Conservation (phyloP, 176 grass and related monocot species). For the Zizania latifolia region DNA sequence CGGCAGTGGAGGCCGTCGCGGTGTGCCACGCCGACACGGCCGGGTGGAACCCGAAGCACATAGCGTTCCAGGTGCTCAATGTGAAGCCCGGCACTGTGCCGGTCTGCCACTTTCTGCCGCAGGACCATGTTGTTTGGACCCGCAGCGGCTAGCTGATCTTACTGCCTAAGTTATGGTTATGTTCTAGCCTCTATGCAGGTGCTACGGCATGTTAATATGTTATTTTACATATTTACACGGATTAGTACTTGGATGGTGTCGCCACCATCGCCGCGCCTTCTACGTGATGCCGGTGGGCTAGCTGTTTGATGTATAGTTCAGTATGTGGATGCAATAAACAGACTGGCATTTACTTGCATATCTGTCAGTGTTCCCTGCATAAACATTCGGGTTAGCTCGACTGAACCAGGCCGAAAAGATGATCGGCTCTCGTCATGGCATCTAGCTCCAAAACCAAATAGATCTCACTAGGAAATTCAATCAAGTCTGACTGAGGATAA, state of each 20-base stretch:
- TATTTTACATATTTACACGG: background rate
- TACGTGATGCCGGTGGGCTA: background rate
- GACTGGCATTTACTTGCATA: background rate
- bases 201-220: background rate
- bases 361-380: background rate
- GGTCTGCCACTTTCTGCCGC: constrained; percentile 17
- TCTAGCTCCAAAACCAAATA: too few relatives aligned
- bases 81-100: constrained; percentile 29
- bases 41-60: constrained; percentile 18
- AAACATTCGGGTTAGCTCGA: too few relatives aligned
- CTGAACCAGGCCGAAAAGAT: too few relatives aligned
- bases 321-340: constrained; percentile 28
- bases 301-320: constrained; percentile 29
- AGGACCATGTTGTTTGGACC: constrained; percentile 22
- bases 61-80: constrained; percentile 15
- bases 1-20: background rate
- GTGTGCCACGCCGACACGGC: constrained; percentile 25
- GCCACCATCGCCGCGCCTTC: background rate
- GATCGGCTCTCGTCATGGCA: too few relatives aligned
- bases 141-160: constrained; percentile 6
- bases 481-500: too few relatives aligned
- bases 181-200: background rate
- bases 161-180: background rate
- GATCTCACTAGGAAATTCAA: too few relatives aligned
- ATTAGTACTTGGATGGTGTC: constrained; percentile 10